phyloP scores from a whole-genome alignment of 345 rosid genomes.

The Euphorbia tirucalli region DNA sequence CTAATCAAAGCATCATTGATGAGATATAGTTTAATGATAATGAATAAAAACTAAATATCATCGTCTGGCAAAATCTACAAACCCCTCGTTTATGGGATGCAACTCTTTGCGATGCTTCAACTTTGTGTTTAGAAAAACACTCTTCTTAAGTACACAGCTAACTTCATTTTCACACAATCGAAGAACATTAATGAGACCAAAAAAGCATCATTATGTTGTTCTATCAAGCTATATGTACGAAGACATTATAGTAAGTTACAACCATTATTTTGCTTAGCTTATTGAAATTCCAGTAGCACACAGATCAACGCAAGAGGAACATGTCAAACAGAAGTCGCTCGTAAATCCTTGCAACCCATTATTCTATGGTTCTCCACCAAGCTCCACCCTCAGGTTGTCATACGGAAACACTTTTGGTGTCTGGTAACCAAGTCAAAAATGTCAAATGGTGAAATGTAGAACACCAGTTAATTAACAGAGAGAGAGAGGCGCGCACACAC shows the following conservation, averaged over 20 bases:
- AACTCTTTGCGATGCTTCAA: too few relatives aligned
- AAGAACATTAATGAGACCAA: not conserved
- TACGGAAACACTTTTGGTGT: conserved; percentile 88
- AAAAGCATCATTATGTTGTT: not conserved
- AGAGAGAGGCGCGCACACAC: too few relatives aligned
- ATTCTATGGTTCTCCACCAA: conserved; percentile 76
- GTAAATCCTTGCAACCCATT: conserved; percentile 6
- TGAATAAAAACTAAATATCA: too few relatives aligned
- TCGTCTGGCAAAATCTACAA: too few relatives aligned
- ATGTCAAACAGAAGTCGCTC: conserved; percentile 9
- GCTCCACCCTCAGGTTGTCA: conserved; percentile 93
- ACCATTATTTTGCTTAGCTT: conserved; percentile 30
- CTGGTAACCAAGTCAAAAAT: conserved; percentile 37
- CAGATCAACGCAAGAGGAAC: conserved; percentile 7
- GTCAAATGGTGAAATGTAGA: not conserved
- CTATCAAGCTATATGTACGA: conserved; percentile 18
- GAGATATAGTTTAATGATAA: too few relatives aligned
- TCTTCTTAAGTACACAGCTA: not conserved
- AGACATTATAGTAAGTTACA: conserved; percentile 13
- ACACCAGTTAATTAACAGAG: not conserved
- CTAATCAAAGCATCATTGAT: too few relatives aligned
- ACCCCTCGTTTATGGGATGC: too few relatives aligned
- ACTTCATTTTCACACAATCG: not conserved
- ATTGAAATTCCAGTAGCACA: conserved; percentile 5
- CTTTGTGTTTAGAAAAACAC: too few relatives aligned